Percentiles rank a stretch among this genome's conserved stretches.
phyloP scores from a whole-genome alignment of 1,284 basidiomycete species.

The Melanopsichium pennsylvanicum region DNA sequence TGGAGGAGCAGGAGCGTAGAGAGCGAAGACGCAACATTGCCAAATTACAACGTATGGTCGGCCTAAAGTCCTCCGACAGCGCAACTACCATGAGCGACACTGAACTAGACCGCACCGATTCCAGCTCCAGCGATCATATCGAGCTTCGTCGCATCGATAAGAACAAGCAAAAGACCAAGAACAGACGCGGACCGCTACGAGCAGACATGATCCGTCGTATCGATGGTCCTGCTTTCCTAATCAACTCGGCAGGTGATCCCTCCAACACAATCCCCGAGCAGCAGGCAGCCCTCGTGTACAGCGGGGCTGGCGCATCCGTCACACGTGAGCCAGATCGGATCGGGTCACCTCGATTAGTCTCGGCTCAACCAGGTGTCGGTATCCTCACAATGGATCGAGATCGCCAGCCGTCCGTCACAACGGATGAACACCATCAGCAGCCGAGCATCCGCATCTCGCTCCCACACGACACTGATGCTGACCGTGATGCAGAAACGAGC shows the following conservation, averaged over 20 bases:
- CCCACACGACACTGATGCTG: constrained; percentile 4
- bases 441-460: constrained; percentile 43
- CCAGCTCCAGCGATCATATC: constrained; percentile 43
- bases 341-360: neutral
- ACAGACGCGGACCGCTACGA: constrained; percentile 50
- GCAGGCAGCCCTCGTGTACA: neutral
- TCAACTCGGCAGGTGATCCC: constrained; percentile 57
- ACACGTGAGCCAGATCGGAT: constrained; percentile 10
- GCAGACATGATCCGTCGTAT: constrained; percentile 64
- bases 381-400: constrained; percentile 17
- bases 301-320: neutral
- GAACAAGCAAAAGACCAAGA: constrained; percentile 40
- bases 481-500: neutral
- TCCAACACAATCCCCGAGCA: constrained; percentile 38
- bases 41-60: constrained; percentile 52
- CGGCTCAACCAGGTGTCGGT: constrained; percentile 17
- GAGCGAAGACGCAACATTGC: constrained; percentile 44
- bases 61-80: constrained; percentile 43
- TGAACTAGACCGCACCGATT: constrained; percentile 32
- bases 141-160: constrained; percentile 29
- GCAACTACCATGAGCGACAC: constrained; percentile 36
- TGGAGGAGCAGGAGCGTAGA: constrained; percentile 60
- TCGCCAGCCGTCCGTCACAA: neutral
- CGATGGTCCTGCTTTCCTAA: constrained; percentile 62
- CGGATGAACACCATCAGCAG: constrained; percentile 8